Base-by-base conservation (phyloP, 1,284 basidiomycete species). In the Mycena citricolor region DNA sequence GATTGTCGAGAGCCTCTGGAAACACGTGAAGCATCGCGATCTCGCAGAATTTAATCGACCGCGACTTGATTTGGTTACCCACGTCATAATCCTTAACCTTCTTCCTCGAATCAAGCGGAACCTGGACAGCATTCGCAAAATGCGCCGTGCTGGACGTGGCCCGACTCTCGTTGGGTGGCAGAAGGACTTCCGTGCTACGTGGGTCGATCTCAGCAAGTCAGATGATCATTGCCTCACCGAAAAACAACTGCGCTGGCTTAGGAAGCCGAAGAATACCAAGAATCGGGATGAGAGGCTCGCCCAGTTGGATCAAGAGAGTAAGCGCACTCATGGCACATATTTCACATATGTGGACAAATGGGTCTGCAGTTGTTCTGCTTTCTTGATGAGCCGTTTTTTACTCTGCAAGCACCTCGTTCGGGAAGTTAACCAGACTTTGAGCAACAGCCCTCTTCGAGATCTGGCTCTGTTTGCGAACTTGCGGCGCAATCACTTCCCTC, bases 331-430 rank as follows among this genome's bases (percentile, higher is more conserved):
- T 1, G 51, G 48, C 1, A 28, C 2, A 2, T 53, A 53, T 36
- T 28, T 34, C 5, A 53, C 48, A 2, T 22, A 36, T 20, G 17
- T 52, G 14, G 29, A 42, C 2, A 21, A 21, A 2, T 42, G 42
- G 51, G 41, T 39, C 3, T 53, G 51, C 19, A 37, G 24, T 23
- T 53, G 51, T 25, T 44, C 35, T 4, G 7, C 24, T 2, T 53
- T 32, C 17, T 26, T 32, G 2, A 35, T 36, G 2, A 50, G 32
- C 20, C 43, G 44, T 0, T 53, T 45, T 22, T 24, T 53, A 2
- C 8, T 47, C 6, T 50, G 51, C 40, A 50, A 53, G 14, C 47
- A 50, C 19, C 47, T 53, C 5, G 40, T 53, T 10, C 21, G 44
- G 10, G 48, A 42, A 19, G 48, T 35, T 0, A 51, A 51, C 19